phyloP scores from a whole-genome alignment of 2,329 filamentous ascomycete genomes.

The Fusarium chuoi region DNA sequence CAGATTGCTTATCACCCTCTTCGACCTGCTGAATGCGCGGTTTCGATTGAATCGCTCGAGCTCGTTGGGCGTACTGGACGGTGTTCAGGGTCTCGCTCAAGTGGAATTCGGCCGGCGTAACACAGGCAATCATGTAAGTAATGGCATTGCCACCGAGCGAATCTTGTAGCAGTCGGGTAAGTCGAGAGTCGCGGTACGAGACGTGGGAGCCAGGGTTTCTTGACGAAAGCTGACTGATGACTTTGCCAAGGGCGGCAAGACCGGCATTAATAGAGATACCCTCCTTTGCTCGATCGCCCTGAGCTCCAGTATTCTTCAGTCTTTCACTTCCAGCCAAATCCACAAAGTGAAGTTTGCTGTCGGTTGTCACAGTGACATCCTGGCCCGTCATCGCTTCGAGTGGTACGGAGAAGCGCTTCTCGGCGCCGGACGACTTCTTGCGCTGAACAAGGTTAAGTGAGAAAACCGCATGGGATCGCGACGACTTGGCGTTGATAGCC shows the following conservation, averaged over 20 bases:
- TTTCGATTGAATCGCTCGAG: slow-evolving; percentile 96
- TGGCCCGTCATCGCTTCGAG: slow-evolving; percentile 77
- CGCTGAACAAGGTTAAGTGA: slow-evolving; percentile 93
- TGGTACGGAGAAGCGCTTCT: slow-evolving; percentile 90
- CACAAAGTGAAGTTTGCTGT: slow-evolving; percentile 99
- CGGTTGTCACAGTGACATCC: slow-evolving; percentile 80
- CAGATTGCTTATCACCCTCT: slow-evolving; percentile 90
- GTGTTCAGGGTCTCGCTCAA: slow-evolving; percentile 98
- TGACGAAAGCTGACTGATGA: slow-evolving; percentile 96
- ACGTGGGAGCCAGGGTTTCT: slow-evolving; percentile 89
- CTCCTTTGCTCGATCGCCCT: slow-evolving; percentile 92
- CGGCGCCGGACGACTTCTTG: slow-evolving; percentile 69
- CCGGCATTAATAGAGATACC: slow-evolving; percentile 99
- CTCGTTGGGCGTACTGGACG: slow-evolving; percentile 95
- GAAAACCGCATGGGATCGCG: slow-evolving; percentile 96
- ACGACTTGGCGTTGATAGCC: slow-evolving; percentile 97
- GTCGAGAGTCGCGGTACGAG: slow-evolving; percentile 97
- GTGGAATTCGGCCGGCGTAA: slow-evolving; percentile 96
- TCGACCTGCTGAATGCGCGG: slow-evolving; percentile 95
- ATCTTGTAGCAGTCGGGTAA: slow-evolving; percentile 94
- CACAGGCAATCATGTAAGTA: slow-evolving; percentile 99
- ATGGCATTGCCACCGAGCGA: slow-evolving; percentile 96
- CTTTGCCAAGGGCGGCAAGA: slow-evolving; percentile 92
- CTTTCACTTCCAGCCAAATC: slow-evolving; percentile 97
- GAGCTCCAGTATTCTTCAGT: slow-evolving; percentile 95